Evolutionary conservation across 768 basidiomycete species (phyloP).

Genomic region (Boletus rubroflammeus): DNA sequence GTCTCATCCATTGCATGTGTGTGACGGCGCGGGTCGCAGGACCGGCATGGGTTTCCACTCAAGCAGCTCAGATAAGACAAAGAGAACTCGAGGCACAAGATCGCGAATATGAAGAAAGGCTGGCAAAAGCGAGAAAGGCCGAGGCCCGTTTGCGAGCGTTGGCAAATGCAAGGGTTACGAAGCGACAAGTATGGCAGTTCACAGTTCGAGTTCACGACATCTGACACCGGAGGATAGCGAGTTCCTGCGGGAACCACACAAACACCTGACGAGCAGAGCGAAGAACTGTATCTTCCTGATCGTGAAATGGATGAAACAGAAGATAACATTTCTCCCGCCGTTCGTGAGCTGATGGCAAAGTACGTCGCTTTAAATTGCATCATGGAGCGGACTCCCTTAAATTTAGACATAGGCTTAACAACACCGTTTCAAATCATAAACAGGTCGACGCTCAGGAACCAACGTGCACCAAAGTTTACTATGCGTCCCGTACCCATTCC

Average conservation of each 20-base stretch:
- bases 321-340: slow-evolving; percentile 70
- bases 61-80: slow-evolving; percentile 61
- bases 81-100: slow-evolving; percentile 69
- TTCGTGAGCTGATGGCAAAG: slow-evolving; percentile 79
- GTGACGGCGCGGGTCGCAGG: slow-evolving; percentile 30
- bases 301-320: slow-evolving; percentile 33
- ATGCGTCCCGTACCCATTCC: slow-evolving; percentile 94
- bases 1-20: slow-evolving; percentile 5
- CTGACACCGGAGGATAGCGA: slow-evolving; percentile 24
- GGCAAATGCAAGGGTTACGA: slow-evolving; percentile 54
- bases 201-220: neutral
- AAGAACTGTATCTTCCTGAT: slow-evolving; percentile 74
- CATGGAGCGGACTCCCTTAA: neutral
- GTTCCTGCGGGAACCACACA: slow-evolving; percentile 10
- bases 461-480: slow-evolving; percentile 81
- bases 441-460: slow-evolving; percentile 38
- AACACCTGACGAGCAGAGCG: slow-evolving; percentile 40
- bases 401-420: slow-evolving; percentile 17
- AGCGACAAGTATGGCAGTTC: slow-evolving; percentile 49
- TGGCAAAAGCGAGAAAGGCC: slow-evolving; percentile 57
- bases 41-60: slow-evolving; percentile 74
- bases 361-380: slow-evolving; percentile 31
- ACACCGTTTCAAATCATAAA: slow-evolving; percentile 2
- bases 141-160: slow-evolving; percentile 55
- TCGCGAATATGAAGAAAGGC: slow-evolving; percentile 55